Percentiles rank a stretch among this genome's conserved stretches.
Evolutionary conservation across 768 basidiomycete species (phyloP).

Genomic region (Tephrocybe sp.): DNA sequence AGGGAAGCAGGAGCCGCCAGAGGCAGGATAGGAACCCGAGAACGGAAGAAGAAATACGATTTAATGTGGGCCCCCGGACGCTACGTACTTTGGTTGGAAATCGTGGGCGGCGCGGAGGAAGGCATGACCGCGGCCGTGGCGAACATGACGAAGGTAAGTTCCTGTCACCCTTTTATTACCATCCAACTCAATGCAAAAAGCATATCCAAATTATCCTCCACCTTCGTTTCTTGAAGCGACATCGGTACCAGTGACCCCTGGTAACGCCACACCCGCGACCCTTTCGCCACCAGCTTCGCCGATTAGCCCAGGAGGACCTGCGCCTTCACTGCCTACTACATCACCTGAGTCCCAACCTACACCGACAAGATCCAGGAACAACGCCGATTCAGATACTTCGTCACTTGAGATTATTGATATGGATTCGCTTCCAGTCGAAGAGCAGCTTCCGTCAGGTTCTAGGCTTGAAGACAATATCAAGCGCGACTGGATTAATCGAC

Average conservation of each 20-base stretch:
- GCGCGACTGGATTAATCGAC: constrained; percentile 30
- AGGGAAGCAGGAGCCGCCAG: constrained; percentile 34
- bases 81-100: constrained; percentile 21
- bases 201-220: constrained; percentile 65
- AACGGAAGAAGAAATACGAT: constrained; percentile 44
- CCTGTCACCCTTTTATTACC: not conserved
- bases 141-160: constrained; percentile 22
- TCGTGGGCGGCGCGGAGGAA: constrained; percentile 26
- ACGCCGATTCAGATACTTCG: constrained; percentile 13
- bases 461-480: constrained; percentile 40
- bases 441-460: constrained; percentile 38
- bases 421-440: constrained; percentile 32
- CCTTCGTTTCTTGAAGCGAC: constrained; percentile 75
- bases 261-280: constrained; percentile 36
- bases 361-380: not conserved
- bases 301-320: constrained; percentile 3
- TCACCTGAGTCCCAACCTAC: constrained; percentile 3
- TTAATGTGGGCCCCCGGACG: constrained; percentile 41
- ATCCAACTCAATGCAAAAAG: constrained; percentile 23
- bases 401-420: constrained; percentile 55
- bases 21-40: constrained; percentile 39
- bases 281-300: constrained; percentile 15
- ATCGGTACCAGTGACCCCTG: constrained; percentile 38
- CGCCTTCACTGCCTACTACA: constrained; percentile 5
- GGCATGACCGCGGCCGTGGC: constrained; percentile 27